Base-by-base conservation (phyloP, 2,329 filamentous ascomycete genomes). In the Graphilbum ipis-grandicollis region DNA sequence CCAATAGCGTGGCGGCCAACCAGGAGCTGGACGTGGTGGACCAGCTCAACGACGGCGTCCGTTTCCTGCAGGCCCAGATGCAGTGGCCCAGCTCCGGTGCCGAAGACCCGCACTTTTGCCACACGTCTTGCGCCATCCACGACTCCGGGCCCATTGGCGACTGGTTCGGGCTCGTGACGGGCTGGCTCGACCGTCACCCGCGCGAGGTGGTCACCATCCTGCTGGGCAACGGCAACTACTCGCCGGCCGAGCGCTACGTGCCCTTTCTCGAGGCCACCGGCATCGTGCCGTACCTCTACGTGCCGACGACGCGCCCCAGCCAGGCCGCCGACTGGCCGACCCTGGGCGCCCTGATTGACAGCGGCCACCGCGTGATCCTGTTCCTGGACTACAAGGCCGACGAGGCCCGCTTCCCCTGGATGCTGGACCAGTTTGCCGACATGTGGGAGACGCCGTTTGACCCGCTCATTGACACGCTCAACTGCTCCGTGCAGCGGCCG, bases 391-490 rank as follows among this genome's bases (percentile, higher is more conserved):
- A 92, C 60, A 63, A 77, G 45, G 81, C 84, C 45, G 75, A 93
- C 53, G 80, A 92, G 56, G 71, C 65, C 1, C 64, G 66, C 17
- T 77, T 83, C 15, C 84, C 86, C 0, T 94, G 83, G 72, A 68
- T 93, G 31, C 64, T 93, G 30, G 82, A 93, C 53, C 68, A 94
- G 56, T 94, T 93, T 59, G 71, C 70, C 6, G 80, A 93, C 50
- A 69, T 92, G 58, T 93, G 82, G 81, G 83, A 94, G 59, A 88
- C 85, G 1, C 81, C 82, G 0, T 94, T 93, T 52, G 81, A 84
- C 37, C 84, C 73, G 3, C 17, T 42, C 14, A 3, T 33, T 2
- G 9, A 14, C 23, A 14, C 55, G 14, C 93, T 93, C 52, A 84
- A 85, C 0, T 94, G 86, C 58, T 75, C 62, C 0, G 65, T 76